phyloP scores from a whole-genome alignment of 495 filamentous ascomycete genomes.

The Immersiella caudata region DNA sequence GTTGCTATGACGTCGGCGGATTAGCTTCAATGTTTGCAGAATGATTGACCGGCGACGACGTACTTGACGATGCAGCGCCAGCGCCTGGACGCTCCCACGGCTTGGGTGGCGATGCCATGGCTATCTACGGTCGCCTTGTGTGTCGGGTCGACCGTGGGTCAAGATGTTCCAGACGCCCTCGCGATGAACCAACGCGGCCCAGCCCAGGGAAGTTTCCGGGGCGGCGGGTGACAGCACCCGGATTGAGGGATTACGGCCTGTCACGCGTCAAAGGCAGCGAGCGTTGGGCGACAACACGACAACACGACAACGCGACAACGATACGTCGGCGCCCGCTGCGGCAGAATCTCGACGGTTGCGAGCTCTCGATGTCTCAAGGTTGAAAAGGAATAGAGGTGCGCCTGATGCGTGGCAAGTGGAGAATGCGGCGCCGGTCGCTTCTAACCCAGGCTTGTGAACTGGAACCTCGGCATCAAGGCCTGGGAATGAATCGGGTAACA shows the following conservation, averaged over 20 bases:
- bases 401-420: slow-evolving; percentile 13
- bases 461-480: slow-evolving; percentile 12
- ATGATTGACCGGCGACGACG: slow-evolving; percentile 24
- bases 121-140: background rate
- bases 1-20: slow-evolving; percentile 40
- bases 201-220: background rate
- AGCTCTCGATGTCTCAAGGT: background rate
- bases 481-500: background rate
- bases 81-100: slow-evolving; percentile 88
- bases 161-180: background rate
- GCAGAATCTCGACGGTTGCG: background rate
- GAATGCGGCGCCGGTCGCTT: background rate
- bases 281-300: background rate
- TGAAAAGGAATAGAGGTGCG: background rate
- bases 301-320: background rate
- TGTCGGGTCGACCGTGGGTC: background rate
- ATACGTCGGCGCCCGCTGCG: background rate
- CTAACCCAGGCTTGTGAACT: slow-evolving; percentile 8
- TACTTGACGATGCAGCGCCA: slow-evolving; percentile 56
- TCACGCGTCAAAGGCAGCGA: slow-evolving; percentile 3
- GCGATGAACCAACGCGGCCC: background rate
- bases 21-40: background rate
- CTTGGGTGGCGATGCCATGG: slow-evolving; percentile 83
- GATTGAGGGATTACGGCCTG: background rate
- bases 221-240: background rate